These are phyloP conservation scores for Lasiosphaeria ovina DNA, from an alignment of 495 filamentous ascomycete genomes.

Conservation along the genomic window DNA sequence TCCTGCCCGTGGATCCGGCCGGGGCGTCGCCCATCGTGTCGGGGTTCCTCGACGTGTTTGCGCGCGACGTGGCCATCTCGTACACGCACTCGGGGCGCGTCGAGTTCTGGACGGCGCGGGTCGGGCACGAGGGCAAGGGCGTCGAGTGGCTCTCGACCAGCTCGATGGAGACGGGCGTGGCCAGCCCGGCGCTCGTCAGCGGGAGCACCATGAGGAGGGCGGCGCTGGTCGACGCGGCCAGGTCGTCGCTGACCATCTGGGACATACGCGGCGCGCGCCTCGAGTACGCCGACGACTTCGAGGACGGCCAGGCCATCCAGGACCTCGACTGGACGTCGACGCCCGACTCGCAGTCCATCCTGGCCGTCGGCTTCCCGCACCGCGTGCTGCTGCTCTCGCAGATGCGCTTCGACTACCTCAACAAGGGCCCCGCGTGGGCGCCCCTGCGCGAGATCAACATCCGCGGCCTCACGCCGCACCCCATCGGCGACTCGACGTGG, in stretches of 20 bases:
- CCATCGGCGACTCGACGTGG: constrained; percentile 93
- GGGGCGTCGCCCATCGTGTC: constrained; percentile 68
- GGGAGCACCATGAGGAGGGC: constrained; percentile 86
- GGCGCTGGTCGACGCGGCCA: constrained; percentile 70
- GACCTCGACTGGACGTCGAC: constrained; percentile 96
- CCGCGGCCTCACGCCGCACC: constrained; percentile 79
- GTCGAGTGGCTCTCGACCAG: constrained; percentile 85
- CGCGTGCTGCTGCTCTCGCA: constrained; percentile 83
- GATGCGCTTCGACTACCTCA: constrained; percentile 90
- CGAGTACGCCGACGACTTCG: constrained; percentile 75
- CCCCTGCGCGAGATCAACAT: constrained; percentile 79
- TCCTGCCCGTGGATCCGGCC: constrained; percentile 87
- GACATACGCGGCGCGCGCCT: constrained; percentile 78
- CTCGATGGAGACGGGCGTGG: constrained; percentile 76
- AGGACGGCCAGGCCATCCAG: constrained; percentile 68
- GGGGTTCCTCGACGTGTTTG: constrained; percentile 85
- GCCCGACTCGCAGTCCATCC: constrained; percentile 83
- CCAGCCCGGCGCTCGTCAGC: constrained; percentile 72
- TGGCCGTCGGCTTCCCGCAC: constrained; percentile 87
- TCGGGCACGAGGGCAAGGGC: constrained; percentile 53
- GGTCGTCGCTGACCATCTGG: constrained; percentile 88
- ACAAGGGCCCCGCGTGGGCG: constrained; percentile 88
- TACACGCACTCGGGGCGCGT: constrained; percentile 75
- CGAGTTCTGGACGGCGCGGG: constrained; percentile 81
- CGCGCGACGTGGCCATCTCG: constrained; percentile 82